phyloP scores from a whole-genome alignment of 2,329 filamentous ascomycete genomes.

The Waltergamsia citrina region DNA sequence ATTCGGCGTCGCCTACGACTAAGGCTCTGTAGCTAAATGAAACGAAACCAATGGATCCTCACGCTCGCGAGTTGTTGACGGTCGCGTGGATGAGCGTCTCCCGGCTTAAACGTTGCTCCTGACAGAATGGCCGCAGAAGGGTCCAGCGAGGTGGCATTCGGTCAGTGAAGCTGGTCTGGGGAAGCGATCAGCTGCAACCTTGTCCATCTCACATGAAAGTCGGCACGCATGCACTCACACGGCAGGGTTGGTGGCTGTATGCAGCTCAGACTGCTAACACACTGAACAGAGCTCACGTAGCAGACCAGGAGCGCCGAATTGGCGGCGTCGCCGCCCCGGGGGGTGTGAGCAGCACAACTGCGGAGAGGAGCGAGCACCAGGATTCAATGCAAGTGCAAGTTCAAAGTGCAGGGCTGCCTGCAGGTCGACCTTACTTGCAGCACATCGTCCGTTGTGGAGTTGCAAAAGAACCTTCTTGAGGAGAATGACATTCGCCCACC shows the following conservation, averaged over 20 bases:
- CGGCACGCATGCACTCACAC: not conserved
- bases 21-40: too few species aligned
- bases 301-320: too few species aligned
- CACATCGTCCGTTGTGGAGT: not conserved
- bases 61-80: not conserved
- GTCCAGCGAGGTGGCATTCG: not conserved
- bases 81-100: not conserved
- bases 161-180: not conserved
- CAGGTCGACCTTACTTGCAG: too few species aligned
- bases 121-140: not conserved
- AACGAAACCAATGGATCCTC: too few species aligned
- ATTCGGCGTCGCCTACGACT: too few species aligned
- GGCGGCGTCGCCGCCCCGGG: not conserved
- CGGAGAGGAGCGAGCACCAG: too few species aligned
- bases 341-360: not conserved
- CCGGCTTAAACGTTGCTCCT: not conserved
- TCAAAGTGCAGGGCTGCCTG: not conserved
- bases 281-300: too few species aligned
- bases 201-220: not conserved
- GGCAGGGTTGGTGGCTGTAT: not conserved
- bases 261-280: too few species aligned
- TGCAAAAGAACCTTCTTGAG: constrained; percentile 1
- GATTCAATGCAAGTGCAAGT: not conserved
- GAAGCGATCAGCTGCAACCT: not conserved
- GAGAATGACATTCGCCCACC: not conserved